Evolutionary conservation across 2,329 filamentous ascomycete species (phyloP), one percentile per base, ranked within the genome.

Genomic region (Clonostachys sp.): DNA sequence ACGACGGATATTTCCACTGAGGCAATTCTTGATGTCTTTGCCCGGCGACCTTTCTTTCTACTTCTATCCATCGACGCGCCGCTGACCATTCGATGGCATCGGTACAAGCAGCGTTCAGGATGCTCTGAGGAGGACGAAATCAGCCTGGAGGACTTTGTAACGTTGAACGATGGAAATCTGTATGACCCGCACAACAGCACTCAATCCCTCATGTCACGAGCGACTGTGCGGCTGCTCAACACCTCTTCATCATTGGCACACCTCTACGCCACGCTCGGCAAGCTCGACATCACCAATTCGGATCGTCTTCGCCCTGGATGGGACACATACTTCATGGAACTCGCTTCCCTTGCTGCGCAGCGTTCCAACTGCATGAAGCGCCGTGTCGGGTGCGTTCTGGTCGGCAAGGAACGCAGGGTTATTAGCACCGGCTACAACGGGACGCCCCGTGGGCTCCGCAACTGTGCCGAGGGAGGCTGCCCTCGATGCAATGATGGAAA

Each of bases 351-450:
- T 43, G 94, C 94, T 8, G 89, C 92, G 1, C 87, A 90, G 56
- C 81, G 94, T 53, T 90, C 86, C 61, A 99, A 99, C 67, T 99
- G 94, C 73, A 99, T 99, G 94, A 96, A 97, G 71, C 81, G 94
- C 33, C 84, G 92, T 54, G 94, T 99, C 2, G 94, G 94, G 8
- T 96, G 91, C 68, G 94, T 97, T 7, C 77, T 99, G 10, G 91
- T 97, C 34, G 74, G 75, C 50, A 78, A 86, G 53, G 86, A 91
- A 61, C 85, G 84, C 59, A 82, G 91, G 56, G 94, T 99, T 53
- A 89, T 97, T 55, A 90, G 86, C 61, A 99, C 94, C 0, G 94
- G 94, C 17, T 99, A 99, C 72, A 99, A 99, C 67, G 94, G 94
- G 51, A 97, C 94, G n/a, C 91, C 94, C 12, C 79, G 92, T 18